Percentiles rank a stretch among this genome's conserved stretches.
phyloP scores from a whole-genome alignment of 805 yeast species.

The Lipomyces mesembrius region DNA sequence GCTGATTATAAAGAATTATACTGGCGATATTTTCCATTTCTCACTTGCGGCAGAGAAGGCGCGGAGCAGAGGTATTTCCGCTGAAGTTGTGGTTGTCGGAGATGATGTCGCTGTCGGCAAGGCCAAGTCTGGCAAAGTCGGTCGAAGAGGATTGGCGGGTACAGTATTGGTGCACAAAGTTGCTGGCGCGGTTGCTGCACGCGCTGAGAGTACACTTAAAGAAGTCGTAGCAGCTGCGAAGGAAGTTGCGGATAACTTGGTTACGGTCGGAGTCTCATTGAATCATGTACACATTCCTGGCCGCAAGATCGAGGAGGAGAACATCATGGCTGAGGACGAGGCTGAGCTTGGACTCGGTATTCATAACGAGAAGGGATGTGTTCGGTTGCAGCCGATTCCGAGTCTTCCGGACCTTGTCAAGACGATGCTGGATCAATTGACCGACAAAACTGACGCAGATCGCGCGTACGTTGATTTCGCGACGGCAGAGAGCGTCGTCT shows the following conservation, averaged over 20 bases:
- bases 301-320: slow-evolving; percentile 55
- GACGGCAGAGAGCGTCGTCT: slow-evolving; percentile 64
- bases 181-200: slow-evolving; percentile 72
- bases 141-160: slow-evolving; percentile 93
- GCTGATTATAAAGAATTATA: slow-evolving; percentile 85
- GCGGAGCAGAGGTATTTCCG: slow-evolving; percentile 70
- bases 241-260: slow-evolving; percentile 65
- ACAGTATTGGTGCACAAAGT: slow-evolving; percentile 84
- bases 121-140: slow-evolving; percentile 86
- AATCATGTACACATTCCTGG: slow-evolving; percentile 93
- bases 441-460: slow-evolving; percentile 69
- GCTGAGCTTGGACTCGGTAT: slow-evolving; percentile 95
- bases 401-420: slow-evolving; percentile 62
- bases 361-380: slow-evolving; percentile 91
- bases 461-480: slow-evolving; percentile 78
- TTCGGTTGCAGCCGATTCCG: slow-evolving; percentile 69
- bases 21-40: slow-evolving; percentile 92
- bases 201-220: slow-evolving; percentile 51
- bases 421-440: slow-evolving; percentile 62
- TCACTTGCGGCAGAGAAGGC: slow-evolving; percentile 91
- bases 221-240: slow-evolving; percentile 64
- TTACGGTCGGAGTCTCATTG: slow-evolving; percentile 86
- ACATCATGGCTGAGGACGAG: slow-evolving; percentile 60
- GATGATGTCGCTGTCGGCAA: slow-evolving; percentile 97
- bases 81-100: slow-evolving; percentile 76